Evolutionary conservation across 179 eudicot species (phyloP), one percentile per base, ranked within the genome.

Genomic region (Drosera spatulata): DNA sequence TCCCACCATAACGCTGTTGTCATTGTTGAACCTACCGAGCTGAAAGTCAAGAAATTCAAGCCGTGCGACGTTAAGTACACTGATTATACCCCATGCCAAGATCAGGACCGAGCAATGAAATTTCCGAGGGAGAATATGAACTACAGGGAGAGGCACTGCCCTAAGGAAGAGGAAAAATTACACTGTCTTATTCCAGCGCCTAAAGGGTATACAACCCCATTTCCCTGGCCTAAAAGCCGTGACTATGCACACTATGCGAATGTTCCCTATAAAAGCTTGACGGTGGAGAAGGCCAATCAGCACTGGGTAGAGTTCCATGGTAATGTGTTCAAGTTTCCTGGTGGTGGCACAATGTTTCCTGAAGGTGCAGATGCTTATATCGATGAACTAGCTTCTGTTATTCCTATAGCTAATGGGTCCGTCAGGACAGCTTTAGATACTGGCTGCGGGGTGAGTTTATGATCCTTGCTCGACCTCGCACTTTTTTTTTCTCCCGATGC

Each of bases 181-280:
- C 89, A 39, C 50, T 86, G 95, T 66, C 89, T 86, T 13, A 72
- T 86, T 37, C 95, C 95, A 3, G 95, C 89, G 40, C 95, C 95
- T 5, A 71, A 79, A 66, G 89, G 95, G 52, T 86, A 86, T 63
- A 87, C 81, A 5, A 81, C 95, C 39, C 95, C 95, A 3, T 86
- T 86, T 66, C 63, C 81, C 2, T 86, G 95, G 95, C 95, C 95
- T 33, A 86, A 83, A 74, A 86, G 95, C 58, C 86, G 89, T 58
- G 93, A 85, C 47, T 85, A 82, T 67, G 93, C 82, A 10, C 93
- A 87, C 4, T 85, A 61, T 77, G 95, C 89, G 6, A 86, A 86
- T 77, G 95, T 85, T n/a, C 95, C 95, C n/a, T 86, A 86, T 57
- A 86, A 86, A 71, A 85, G 85, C 58, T 70, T 86, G 73, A 86